phyloP scores from a whole-genome alignment of 257 asterid genomes.

The Jasminum sambac region DNA sequence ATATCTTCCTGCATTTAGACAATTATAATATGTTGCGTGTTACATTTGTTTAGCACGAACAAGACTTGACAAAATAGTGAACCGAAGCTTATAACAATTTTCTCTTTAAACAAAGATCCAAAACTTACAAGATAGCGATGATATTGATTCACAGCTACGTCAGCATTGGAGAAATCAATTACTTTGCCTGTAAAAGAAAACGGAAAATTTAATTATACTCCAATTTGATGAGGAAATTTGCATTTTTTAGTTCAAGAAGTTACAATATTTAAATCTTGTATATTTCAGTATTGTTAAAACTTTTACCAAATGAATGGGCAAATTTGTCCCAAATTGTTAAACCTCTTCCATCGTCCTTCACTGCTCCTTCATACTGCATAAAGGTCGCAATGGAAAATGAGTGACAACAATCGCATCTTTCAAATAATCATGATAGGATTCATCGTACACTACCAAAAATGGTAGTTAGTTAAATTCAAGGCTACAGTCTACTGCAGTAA shows the following conservation, averaged over 20 bases:
- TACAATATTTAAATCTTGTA: no score
- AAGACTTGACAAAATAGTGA: neutral
- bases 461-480: no score
- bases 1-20: conserved; percentile 60
- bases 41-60: neutral
- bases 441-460: no score
- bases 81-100: no score
- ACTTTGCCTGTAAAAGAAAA: conserved; percentile 54
- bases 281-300: neutral
- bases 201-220: no score
- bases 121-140: conserved; percentile 57
- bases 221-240: neutral
- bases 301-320: conserved; percentile 70
- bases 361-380: conserved; percentile 90
- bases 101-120: neutral
- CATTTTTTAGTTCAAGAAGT: neutral
- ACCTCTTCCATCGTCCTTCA: conserved; percentile 81
- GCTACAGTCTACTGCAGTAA: no score
- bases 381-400: conserved; percentile 1
- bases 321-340: conserved; percentile 75
- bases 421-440: no score
- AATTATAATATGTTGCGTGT: neutral
- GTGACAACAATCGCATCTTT: neutral
- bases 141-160: conserved; percentile 80
- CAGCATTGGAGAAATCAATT: conserved; percentile 75